Conservation (phyloP, 331 rosid genomes). For the Rosa hybrid region DNA sequence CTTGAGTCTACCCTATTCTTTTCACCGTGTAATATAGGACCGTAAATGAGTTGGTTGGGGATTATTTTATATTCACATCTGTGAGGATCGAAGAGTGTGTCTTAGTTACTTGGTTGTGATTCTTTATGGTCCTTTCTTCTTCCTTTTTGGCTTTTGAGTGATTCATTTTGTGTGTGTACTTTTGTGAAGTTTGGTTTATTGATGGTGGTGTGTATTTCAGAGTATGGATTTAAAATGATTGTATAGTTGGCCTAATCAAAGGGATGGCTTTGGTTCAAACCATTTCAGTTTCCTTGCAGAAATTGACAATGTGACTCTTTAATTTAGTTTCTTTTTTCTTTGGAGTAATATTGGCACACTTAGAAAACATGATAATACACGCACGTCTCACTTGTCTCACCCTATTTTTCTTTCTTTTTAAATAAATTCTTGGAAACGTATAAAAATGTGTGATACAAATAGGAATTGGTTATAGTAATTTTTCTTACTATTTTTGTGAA, state of each 20-base stretch:
- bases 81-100: conserved; percentile 31
- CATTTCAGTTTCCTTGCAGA: not conserved
- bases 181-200: conserved; percentile 28
- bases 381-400: not conserved
- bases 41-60: conserved; percentile 29
- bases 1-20: conserved; percentile 43
- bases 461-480: not conserved
- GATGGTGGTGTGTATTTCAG: conserved; percentile 25
- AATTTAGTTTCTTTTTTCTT: not conserved
- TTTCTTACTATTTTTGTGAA: not conserved
- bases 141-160: not conserved
- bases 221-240: conserved; percentile 1
- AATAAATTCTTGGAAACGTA: not conserved
- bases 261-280: not conserved
- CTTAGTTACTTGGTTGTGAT: conserved; percentile 24
- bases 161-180: conserved; percentile 2
- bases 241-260: not conserved
- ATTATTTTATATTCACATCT: conserved; percentile 20
- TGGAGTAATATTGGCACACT: not conserved
- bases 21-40: conserved; percentile 39
- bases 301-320: not conserved
- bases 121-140: conserved; percentile 13
- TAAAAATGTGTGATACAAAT: not conserved
- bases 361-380: not conserved
- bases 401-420: not conserved